Evolutionary conservation across 768 basidiomycete genomes (phyloP).

Genomic region (Lactarius sp.): DNA sequence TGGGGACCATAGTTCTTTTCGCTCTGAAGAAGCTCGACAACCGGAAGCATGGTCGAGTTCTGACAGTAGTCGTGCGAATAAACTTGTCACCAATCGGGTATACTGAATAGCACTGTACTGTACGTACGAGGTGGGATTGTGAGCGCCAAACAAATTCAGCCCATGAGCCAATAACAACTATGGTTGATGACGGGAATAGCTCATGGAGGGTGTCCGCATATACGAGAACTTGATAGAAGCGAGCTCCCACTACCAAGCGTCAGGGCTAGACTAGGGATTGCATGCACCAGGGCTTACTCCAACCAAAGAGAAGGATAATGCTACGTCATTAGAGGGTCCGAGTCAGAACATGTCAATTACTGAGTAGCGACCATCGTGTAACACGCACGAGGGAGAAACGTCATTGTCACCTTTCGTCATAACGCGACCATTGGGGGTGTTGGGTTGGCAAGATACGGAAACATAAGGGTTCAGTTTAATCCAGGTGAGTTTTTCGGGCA

Average conservation of each 20-base stretch:
- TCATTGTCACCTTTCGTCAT: conserved; percentile 1
- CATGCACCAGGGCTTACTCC: conserved; percentile 18
- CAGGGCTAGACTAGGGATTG: neutral
- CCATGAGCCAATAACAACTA: conserved; percentile 14
- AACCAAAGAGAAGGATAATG: conserved; percentile 25
- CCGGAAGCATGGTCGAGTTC: conserved; percentile 24
- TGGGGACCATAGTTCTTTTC: too few relatives aligned
- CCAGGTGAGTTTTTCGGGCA: conserved; percentile 19
- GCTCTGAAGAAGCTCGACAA: neutral
- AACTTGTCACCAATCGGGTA: neutral
- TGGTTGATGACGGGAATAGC: conserved; percentile 11
- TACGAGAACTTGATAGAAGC: conserved; percentile 13
- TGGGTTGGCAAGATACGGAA: conserved; percentile 17
- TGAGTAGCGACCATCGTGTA: neutral
- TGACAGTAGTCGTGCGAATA: neutral
- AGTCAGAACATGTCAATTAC: neutral
- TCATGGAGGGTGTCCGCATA: conserved; percentile 16
- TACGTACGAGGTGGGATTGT: conserved; percentile 12
- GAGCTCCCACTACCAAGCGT: conserved; percentile 20
- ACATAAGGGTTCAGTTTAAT: conserved; percentile 23
- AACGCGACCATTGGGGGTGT: conserved; percentile 10
- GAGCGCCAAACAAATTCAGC: conserved; percentile 18
- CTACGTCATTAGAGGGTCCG: conserved; percentile 8
- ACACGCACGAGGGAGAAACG: conserved; percentile 23
- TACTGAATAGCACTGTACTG: neutral